Conservation (phyloP, 441 rosid genomes). For the Flueggea neowawraea region DNA sequence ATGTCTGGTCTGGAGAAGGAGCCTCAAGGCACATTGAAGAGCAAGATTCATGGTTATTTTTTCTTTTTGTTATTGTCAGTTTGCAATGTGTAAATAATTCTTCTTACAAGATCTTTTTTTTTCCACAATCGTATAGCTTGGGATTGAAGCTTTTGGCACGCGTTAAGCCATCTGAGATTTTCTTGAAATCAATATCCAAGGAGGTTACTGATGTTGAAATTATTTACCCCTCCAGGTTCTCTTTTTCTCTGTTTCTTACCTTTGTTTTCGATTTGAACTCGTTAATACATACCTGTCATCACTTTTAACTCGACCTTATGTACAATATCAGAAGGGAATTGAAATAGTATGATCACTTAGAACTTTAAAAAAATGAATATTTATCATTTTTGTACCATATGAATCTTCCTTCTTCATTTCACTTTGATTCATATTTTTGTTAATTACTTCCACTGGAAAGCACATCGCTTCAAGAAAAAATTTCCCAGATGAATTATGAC, state of each 20-base stretch:
- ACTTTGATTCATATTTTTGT: too few species aligned
- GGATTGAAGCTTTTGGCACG: constrained; percentile 85
- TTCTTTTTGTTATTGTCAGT: too few species aligned
- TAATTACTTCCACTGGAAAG: too few species aligned
- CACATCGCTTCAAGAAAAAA: too few species aligned
- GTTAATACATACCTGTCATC: background rate
- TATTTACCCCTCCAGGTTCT: constrained; percentile 72
- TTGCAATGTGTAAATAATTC: background rate
- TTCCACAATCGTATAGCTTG: constrained; percentile 38
- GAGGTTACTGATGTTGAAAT: constrained; percentile 70
- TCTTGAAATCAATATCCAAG: constrained; percentile 84
- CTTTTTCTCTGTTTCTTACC: constrained; percentile 9
- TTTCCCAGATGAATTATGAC: too few species aligned
- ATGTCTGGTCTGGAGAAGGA: constrained; percentile 79
- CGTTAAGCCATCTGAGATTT: constrained; percentile 91
- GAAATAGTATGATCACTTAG: too few species aligned
- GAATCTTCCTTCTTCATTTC: too few species aligned
- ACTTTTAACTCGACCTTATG: background rate
- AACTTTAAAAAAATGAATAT: too few species aligned
- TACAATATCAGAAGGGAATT: too few species aligned
- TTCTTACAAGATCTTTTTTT: background rate
- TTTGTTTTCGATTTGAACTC: background rate
- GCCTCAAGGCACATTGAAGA: constrained; percentile 76
- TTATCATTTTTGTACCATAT: too few species aligned
- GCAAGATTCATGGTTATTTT: constrained; percentile 77